phyloP scores from a whole-genome alignment of 495 filamentous ascomycete genomes.

The Elaphomyces granulatus region DNA sequence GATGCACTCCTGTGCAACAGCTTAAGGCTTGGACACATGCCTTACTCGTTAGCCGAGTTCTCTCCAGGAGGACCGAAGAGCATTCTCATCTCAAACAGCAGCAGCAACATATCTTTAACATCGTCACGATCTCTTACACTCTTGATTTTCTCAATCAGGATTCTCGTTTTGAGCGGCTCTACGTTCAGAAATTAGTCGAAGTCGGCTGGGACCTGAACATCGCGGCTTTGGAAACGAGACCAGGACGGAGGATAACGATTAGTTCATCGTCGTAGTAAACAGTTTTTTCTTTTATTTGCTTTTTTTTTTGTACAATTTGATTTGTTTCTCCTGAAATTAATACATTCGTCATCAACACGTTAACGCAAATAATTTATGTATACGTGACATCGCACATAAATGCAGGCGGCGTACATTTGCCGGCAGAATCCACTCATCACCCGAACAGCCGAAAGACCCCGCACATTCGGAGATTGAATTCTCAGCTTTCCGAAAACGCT shows the following conservation, averaged over 20 bases:
- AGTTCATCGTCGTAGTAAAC: too few species aligned
- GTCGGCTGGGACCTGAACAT: constrained; percentile 47
- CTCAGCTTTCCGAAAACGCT: too few species aligned
- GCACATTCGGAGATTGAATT: too few species aligned
- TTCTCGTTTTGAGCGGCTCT: constrained; percentile 24
- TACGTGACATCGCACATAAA: too few species aligned
- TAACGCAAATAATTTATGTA: too few species aligned
- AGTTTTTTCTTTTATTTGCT: too few species aligned
- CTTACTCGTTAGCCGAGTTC: constrained; percentile 37
- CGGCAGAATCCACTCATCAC: too few species aligned
- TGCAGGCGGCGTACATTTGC: too few species aligned
- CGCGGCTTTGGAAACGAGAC: constrained; percentile 44
- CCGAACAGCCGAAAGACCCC: too few species aligned
- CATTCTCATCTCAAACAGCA: background rate
- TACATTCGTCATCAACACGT: too few species aligned
- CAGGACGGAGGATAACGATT: constrained; percentile 24
- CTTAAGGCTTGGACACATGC: constrained; percentile 66
- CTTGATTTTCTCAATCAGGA: constrained; percentile 22
- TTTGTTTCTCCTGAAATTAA: too few species aligned
- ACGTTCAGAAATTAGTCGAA: constrained; percentile 22
- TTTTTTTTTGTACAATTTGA: too few species aligned
- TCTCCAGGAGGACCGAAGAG: background rate
- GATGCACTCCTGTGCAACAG: constrained; percentile 31
- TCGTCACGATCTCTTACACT: constrained; percentile 10
- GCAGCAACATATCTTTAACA: constrained; percentile 3